Evolutionary conservation across 441 rosid genomes (phyloP).

Genomic region (Gossypium davidsonii): DNA sequence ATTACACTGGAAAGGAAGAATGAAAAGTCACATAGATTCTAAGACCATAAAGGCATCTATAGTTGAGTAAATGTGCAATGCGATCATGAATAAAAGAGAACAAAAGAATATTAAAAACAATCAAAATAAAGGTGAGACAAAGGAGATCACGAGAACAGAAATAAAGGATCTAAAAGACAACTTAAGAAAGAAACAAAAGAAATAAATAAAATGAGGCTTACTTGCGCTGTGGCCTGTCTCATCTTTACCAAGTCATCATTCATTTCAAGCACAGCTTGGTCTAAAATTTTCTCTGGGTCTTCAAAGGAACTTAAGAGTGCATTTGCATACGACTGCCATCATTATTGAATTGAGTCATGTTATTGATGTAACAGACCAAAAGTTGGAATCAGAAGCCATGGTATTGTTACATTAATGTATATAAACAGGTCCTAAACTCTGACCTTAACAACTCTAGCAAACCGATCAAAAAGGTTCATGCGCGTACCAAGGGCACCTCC

Average conservation of each 20-base stretch:
- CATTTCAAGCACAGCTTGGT: slow-evolving; percentile 95
- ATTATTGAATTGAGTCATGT: not conserved
- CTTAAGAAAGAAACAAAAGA: not conserved
- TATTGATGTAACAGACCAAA: not conserved
- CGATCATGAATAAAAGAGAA: slow-evolving; percentile 1
- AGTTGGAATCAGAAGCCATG: not conserved
- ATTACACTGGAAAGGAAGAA: not conserved
- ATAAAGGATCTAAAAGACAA: not conserved
- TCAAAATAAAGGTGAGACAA: not conserved
- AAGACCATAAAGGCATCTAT: not conserved
- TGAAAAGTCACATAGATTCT: not conserved
- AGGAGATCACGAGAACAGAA: not conserved
- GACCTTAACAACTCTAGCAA: slow-evolving; percentile 90
- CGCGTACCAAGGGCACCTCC: slow-evolving; percentile 56
- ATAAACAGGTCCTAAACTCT: slow-evolving; percentile 10
- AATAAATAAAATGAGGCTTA: slow-evolving; percentile 23
- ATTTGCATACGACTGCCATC: slow-evolving; percentile 87
- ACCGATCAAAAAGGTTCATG: slow-evolving; percentile 84
- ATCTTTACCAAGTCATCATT: slow-evolving; percentile 92
- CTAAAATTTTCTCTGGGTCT: slow-evolving; percentile 94
- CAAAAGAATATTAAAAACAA: not conserved
- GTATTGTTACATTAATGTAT: not conserved
- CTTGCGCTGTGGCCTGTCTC: slow-evolving; percentile 99
- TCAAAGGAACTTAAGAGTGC: slow-evolving; percentile 76
- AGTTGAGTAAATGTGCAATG: not conserved